Evolutionary conservation across 257 asterid genomes (phyloP).

Genomic region (Solanum habrochaites): DNA sequence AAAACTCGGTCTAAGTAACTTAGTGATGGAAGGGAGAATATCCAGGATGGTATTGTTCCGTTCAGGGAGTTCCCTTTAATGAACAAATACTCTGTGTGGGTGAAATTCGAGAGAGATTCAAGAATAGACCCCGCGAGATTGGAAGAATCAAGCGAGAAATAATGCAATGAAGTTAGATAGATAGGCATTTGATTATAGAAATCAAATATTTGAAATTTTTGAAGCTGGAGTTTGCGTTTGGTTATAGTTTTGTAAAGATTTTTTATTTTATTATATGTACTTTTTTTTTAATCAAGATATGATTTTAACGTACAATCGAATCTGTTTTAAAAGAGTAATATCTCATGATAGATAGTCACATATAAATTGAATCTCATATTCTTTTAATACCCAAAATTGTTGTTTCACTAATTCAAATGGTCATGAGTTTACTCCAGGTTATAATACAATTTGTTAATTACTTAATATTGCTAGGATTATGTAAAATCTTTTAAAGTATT

Average conservation of each 20-base stretch:
- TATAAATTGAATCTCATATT: too few relatives aligned
- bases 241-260: neutral
- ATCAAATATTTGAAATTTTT: neutral
- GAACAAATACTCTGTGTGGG: neutral
- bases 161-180: neutral
- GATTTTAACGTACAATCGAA: too few relatives aligned
- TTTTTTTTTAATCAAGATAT: too few relatives aligned
- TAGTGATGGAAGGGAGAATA: neutral
- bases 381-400: too few relatives aligned
- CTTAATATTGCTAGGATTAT: neutral
- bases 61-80: neutral
- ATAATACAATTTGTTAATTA: neutral
- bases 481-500: neutral
- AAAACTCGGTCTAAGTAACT: neutral
- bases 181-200: neutral
- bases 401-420: neutral
- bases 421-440: neutral
- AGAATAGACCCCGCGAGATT: neutral
- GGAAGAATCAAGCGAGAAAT: neutral
- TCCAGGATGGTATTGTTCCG: neutral
- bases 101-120: neutral
- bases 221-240: neutral
- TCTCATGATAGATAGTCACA: too few relatives aligned
- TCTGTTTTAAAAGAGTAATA: neutral
- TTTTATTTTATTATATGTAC: neutral